A percentile compares a stretch with the other conserved stretches of the same genome.
phyloP scores from a whole-genome alignment of 352 stramenopile genomes.

The Phytophthora vignae region DNA sequence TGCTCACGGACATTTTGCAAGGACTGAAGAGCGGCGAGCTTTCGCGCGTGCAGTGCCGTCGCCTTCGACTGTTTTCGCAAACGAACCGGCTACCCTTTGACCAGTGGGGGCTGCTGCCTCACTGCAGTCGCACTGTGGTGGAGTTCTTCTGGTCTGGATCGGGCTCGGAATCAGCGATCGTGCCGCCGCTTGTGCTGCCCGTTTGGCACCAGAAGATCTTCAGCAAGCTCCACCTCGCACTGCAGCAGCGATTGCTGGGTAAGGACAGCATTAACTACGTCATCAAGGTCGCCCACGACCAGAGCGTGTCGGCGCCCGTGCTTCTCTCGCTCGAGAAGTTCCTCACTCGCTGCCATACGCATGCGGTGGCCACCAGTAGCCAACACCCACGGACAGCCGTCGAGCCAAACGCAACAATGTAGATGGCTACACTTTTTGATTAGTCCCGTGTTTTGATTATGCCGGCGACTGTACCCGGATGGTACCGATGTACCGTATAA shows the following conservation, averaged over 20 bases:
- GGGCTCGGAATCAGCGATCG: neutral
- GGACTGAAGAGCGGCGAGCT: conserved; percentile 38
- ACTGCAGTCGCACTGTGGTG: conserved; percentile 39
- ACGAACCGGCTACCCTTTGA: conserved; percentile 59
- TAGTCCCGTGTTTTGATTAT: neutral
- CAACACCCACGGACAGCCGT: neutral
- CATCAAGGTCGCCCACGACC: conserved; percentile 50
- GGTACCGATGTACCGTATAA: neutral
- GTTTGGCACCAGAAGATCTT: conserved; percentile 65
- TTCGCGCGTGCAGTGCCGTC: conserved; percentile 48
- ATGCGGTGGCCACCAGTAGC: neutral
- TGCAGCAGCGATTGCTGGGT: conserved; percentile 61
- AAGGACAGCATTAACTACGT: conserved; percentile 69
- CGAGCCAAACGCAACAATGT: neutral
- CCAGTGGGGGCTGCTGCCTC: conserved; percentile 51
- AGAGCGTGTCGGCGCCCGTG: conserved; percentile 37
- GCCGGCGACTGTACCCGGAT: neutral
- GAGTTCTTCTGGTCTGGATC: conserved; percentile 51
- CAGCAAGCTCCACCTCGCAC: conserved; percentile 45
- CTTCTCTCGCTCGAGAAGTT: conserved; percentile 61
- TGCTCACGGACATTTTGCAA: conserved; percentile 45
- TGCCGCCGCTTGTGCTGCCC: conserved; percentile 10
- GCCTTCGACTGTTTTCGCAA: conserved; percentile 61
- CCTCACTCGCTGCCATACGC: conserved; percentile 37
- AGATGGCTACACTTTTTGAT: neutral